Conservation (phyloP, 306 rosid genomes). For the Malus sieversii region DNA sequence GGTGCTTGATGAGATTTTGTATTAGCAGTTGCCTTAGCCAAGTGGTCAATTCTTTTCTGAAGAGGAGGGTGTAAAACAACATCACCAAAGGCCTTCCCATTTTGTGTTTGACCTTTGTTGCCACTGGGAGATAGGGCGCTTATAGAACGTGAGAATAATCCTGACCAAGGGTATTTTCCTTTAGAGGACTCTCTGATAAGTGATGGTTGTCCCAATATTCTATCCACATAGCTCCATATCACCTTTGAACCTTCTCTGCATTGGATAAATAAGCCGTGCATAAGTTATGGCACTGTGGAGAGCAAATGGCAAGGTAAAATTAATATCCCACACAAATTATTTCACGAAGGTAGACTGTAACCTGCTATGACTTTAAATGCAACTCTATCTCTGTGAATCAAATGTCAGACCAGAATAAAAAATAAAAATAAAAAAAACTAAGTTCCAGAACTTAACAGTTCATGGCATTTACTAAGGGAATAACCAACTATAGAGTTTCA, state of each 20-base stretch:
- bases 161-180: conserved; percentile 97
- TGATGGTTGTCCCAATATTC: conserved; percentile 97
- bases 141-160: conserved; percentile 51
- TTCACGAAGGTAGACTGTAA: conserved; percentile 6
- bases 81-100: conserved; percentile 75
- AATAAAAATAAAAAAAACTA: not conserved
- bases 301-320: conserved; percentile 1
- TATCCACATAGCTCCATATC: conserved; percentile 96
- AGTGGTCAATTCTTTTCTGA: conserved; percentile 73
- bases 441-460: not conserved
- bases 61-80: conserved; percentile 87
- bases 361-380: not conserved
- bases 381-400: not conserved
- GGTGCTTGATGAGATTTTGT: conserved; percentile 97
- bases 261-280: conserved; percentile 12
- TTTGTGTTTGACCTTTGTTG: conserved; percentile 32
- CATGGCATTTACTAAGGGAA: not conserved
- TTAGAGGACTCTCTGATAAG: conserved; percentile 90
- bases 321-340: not conserved
- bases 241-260: conserved; percentile 97
- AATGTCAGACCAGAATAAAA: not conserved
- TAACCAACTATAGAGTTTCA: not conserved
- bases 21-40: conserved; percentile 85
- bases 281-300: conserved; percentile 4
- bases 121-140: conserved; percentile 34